These are phyloP conservation scores for Lagenidium sp. DNA, from an alignment of 352 stramenopile genomes.

Conservation along the genomic window DNA sequence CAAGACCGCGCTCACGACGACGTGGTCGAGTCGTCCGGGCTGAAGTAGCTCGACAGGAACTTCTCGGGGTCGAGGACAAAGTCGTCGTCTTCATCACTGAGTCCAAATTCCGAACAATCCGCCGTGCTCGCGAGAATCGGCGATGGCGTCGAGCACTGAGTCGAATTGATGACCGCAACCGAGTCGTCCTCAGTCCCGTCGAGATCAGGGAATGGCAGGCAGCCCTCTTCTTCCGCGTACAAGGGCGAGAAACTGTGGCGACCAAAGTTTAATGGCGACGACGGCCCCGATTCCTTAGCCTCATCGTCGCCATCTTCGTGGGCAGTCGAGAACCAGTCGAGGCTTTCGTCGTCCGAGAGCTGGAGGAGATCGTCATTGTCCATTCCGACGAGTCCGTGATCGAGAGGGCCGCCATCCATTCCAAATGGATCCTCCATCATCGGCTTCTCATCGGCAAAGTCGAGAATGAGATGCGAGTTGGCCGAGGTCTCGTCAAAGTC, in stretches of 20 bases:
- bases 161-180: constrained; percentile 4
- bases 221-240: constrained; percentile 15
- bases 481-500: constrained; percentile 39
- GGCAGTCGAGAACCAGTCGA: constrained; percentile 73
- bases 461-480: constrained; percentile 42
- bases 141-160: constrained; percentile 14
- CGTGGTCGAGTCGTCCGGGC: constrained; percentile 17
- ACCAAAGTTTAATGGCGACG: constrained; percentile 11
- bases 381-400: constrained; percentile 58
- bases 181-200: constrained; percentile 1
- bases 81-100: constrained; percentile 59
- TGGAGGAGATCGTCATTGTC: constrained; percentile 75
- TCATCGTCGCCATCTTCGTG: constrained; percentile 16
- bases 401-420: constrained; percentile 34
- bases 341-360: constrained; percentile 64
- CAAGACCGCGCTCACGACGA: no score
- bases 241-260: constrained; percentile 11
- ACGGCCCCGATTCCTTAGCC: constrained; percentile 1
- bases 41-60: constrained; percentile 83
- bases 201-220: constrained; percentile 12
- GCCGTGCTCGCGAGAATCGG: constrained; percentile 14
- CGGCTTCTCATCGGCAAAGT: constrained; percentile 71
- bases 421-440: constrained; percentile 50
- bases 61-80: constrained; percentile 83
- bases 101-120: constrained; percentile 18